Conservation (phyloP, 2,329 filamentous ascomycete genomes). For the Diaporthe sp. region DNA sequence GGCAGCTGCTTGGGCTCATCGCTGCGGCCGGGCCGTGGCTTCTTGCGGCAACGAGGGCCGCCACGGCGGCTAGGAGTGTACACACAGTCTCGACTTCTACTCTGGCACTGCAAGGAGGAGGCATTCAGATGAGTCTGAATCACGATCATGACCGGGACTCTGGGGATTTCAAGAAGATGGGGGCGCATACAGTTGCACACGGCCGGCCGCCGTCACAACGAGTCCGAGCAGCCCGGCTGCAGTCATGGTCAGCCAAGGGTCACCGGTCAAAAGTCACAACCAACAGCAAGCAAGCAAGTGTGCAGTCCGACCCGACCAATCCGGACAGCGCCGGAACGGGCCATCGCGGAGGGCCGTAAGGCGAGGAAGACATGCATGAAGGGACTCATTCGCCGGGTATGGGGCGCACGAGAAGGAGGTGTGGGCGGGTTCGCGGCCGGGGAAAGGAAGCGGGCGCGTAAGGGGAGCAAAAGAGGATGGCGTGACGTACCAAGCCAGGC, state of each 20-base stretch:
- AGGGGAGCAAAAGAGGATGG: background rate
- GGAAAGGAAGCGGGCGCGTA: background rate
- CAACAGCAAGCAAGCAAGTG: conserved; percentile 28
- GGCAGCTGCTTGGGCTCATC: conserved; percentile 44
- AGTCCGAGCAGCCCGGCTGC: conserved; percentile 58
- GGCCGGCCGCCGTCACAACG: conserved; percentile 60
- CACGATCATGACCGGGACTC: conserved; percentile 32
- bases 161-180: background rate
- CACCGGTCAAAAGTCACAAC: background rate
- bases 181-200: conserved; percentile 56
- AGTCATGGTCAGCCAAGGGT: conserved; percentile 32
- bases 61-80: conserved; percentile 59
- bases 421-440: background rate
- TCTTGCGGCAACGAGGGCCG: conserved; percentile 58
- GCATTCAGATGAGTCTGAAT: conserved; percentile 2
- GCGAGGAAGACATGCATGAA: conserved; percentile 6
- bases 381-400: conserved; percentile 30
- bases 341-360: background rate
- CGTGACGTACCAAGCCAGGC: conserved; percentile 60
- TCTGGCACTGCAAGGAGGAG: conserved; percentile 50
- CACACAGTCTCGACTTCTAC: conserved; percentile 55
- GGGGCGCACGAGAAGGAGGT: conserved; percentile 1
- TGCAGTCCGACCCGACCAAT: conserved; percentile 8
- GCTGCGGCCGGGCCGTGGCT: conserved; percentile 45
- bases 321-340: background rate